Evolutionary conservation across 179 eudicot genomes (phyloP).

Genomic region (Carnegiea gigantea): DNA sequence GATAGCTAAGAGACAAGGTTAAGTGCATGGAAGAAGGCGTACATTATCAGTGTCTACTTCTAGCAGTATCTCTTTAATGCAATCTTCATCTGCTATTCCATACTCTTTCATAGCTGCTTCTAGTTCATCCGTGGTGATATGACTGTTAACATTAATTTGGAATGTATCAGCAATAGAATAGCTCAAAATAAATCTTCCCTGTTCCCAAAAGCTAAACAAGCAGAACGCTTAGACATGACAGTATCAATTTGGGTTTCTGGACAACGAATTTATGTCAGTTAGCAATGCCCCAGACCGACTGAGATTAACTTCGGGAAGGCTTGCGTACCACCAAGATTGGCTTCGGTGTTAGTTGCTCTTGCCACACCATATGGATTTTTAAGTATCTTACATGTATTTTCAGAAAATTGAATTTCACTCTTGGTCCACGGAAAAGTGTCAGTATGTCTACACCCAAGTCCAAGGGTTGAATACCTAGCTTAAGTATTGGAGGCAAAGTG

Average conservation of each 20-base stretch:
- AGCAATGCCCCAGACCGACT: not conserved
- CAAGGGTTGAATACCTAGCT: not conserved
- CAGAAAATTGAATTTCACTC: too few species aligned
- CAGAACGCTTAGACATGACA: too few species aligned
- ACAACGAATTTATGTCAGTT: not conserved
- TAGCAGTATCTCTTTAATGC: slow-evolving; percentile 53
- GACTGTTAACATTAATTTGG: slow-evolving; percentile 22
- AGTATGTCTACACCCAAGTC: not conserved
- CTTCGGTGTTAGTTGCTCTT: not conserved
- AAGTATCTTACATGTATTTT: too few species aligned
- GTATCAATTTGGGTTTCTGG: not conserved
- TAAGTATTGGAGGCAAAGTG: not conserved
- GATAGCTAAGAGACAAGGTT: not conserved
- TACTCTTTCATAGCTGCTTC: slow-evolving; percentile 49
- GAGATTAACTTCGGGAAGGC: too few species aligned
- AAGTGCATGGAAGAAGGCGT: slow-evolving; percentile 5
- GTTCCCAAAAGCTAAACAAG: too few species aligned
- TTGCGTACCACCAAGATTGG: not conserved
- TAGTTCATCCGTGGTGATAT: slow-evolving; percentile 48
- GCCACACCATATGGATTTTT: too few species aligned
- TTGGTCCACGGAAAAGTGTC: not conserved
- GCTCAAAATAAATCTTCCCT: not conserved
- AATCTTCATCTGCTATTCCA: slow-evolving; percentile 48
- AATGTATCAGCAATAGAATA: not conserved
- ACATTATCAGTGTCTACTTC: slow-evolving; percentile 60